Base-by-base conservation (phyloP, 1,284 basidiomycete genomes). In the Rhodotorula sp. region DNA sequence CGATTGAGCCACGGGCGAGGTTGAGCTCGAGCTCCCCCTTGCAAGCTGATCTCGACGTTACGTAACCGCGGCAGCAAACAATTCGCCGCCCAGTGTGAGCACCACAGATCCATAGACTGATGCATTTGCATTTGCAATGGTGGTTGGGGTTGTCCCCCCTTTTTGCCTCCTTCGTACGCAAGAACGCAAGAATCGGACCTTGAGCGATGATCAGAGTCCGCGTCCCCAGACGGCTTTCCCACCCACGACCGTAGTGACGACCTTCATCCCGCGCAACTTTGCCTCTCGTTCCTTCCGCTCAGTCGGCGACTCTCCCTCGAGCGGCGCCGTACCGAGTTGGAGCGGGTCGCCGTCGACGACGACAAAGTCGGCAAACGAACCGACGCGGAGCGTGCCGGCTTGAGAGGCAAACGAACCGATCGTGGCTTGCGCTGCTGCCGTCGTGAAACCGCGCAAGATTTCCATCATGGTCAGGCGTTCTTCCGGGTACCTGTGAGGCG, bases 311-410 rank as follows among this genome's bases (percentile, higher is more conserved):
- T 67, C 71, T 14, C 61, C 61, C 39, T 43, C 12, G 10, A 39
- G 47, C 3, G 39, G 43, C 54, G 16, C 49, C 54, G 49, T n/a
- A 7, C 65, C 71, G 18, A 67, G 58, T 60, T 23, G 47, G 39
- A 65, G 58, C 14, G 69, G 51, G 48, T 73, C 74, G 20, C 67
- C 63, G 12, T 71, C 29, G 18, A 73, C 64, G 23, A 75, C 52
- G 48, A 93, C 90, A 73, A 91, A 92, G 80, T 97, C 93, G 8
- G 93, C 93, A 74, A 88, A 87, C 81, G 92, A 92, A 5, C 92
- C 91, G 0, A 84, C 80, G 2, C 82, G 83, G 56, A 97, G 84
- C 0, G 88, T 70, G 47, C 84, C 92, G 0, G 90, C 82, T 15
- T 84, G 82, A 29, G 87, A 81, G 77, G 93, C 91, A 2, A 88